These are phyloP conservation scores for Flaveria brownii DNA, from an alignment of 129 eudicot species.

Conservation along the genomic window DNA sequence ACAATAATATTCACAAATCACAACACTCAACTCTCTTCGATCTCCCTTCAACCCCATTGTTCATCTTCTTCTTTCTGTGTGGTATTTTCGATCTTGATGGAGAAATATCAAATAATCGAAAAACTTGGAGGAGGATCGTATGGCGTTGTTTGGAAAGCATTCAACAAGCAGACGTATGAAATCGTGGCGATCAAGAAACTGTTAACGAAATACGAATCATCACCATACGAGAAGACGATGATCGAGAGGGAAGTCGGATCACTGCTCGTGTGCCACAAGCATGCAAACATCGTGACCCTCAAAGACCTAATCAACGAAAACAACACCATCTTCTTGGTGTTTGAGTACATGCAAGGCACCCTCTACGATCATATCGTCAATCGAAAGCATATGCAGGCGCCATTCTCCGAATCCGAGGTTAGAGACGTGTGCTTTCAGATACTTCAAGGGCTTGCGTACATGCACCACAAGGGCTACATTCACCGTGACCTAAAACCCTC, in stretches of 20 bases:
- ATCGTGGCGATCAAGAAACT: constrained; percentile 25
- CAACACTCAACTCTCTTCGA: too few relatives aligned
- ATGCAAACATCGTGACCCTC: constrained; percentile 64
- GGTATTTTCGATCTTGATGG: background rate
- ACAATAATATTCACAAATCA: background rate
- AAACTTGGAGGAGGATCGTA: constrained; percentile 18
- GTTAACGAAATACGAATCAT: background rate
- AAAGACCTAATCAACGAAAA: constrained; percentile 63
- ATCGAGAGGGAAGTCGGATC: constrained; percentile 19
- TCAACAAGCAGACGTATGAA: constrained; percentile 4
- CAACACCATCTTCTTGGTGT: constrained; percentile 61
- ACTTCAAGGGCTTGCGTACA: constrained; percentile 81
- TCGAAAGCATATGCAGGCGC: constrained; percentile 36
- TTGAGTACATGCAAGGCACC: constrained; percentile 81
- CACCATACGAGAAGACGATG: background rate
- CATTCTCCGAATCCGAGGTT: constrained; percentile 57
- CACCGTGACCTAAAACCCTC: constrained; percentile 90
- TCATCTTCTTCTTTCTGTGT: background rate
- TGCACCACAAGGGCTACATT: constrained; percentile 73
- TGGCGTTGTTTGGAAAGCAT: constrained; percentile 7
- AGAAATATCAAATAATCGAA: background rate
- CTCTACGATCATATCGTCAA: constrained; percentile 57
- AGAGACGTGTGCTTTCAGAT: constrained; percentile 81
- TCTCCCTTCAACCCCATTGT: too few relatives aligned
- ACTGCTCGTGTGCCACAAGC: background rate